Evolutionary conservation across 2,329 filamentous ascomycete genomes (phyloP).

Genomic region (Nothopassalora personata): DNA sequence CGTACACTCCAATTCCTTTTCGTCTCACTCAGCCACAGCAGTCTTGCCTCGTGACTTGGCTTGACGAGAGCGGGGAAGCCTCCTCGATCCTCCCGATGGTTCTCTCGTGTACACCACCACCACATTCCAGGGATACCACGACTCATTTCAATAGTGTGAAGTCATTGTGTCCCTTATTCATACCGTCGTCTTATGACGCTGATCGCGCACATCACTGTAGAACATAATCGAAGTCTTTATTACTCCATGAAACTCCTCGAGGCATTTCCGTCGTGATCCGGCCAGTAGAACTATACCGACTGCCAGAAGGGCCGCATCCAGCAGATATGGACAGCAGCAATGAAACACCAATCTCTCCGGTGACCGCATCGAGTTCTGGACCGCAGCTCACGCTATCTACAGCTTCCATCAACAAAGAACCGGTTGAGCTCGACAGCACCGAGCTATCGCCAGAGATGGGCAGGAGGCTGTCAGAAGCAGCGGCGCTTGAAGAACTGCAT

Average conservation of each 20-base stretch:
- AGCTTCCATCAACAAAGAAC: slow-evolving; percentile 39
- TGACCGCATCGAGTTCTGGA: slow-evolving; percentile 17
- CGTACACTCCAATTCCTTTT: no score
- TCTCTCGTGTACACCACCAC: neutral
- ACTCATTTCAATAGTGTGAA: neutral
- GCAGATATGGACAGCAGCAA: slow-evolving; percentile 10
- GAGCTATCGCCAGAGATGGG: slow-evolving; percentile 26
- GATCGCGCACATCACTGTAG: neutral
- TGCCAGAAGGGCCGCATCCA: neutral
- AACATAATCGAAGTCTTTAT: neutral
- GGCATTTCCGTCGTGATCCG: neutral
- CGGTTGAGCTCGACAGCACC: slow-evolving; percentile 42
- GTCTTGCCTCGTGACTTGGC: neutral
- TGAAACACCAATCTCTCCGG: slow-evolving; percentile 26
- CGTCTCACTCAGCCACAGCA: neutral
- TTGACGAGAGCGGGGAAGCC: neutral
- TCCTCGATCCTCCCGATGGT: neutral
- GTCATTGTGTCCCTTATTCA: neutral
- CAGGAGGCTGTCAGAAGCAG: slow-evolving; percentile 17
- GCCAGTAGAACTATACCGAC: neutral
- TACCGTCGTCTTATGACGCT: neutral
- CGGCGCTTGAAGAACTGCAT: slow-evolving; percentile 14
- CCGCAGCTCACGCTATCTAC: slow-evolving; percentile 35
- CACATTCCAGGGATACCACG: neutral
- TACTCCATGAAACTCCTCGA: neutral